phyloP scores from a whole-genome alignment of 2,329 filamentous ascomycete genomes.

The Diaporthe velutina region DNA sequence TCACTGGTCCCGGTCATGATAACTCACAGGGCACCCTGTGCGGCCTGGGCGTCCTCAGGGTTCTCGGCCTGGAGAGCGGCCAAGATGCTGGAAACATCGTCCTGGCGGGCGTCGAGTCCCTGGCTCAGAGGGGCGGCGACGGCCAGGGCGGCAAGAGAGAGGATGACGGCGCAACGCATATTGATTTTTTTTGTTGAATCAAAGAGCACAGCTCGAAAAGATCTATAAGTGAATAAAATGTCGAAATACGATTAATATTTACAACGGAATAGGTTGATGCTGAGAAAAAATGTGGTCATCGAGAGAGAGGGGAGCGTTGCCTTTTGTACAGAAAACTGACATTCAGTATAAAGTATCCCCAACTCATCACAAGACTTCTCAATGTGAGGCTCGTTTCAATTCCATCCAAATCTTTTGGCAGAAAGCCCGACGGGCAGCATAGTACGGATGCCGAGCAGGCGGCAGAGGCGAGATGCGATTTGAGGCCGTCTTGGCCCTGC shows the following conservation, averaged over 20 bases:
- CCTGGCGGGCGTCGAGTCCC: slow-evolving; percentile 27
- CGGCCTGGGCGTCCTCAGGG: slow-evolving; percentile 22
- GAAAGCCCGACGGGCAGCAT: slow-evolving; percentile 1
- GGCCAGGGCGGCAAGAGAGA: slow-evolving; percentile 29
- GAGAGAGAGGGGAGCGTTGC: not conserved
- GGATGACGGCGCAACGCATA: slow-evolving; percentile 35
- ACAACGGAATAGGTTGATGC: not conserved
- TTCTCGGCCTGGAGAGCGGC: slow-evolving; percentile 18
- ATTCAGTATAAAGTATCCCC: not conserved
- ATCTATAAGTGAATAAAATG: not conserved
- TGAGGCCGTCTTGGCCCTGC: slow-evolving; percentile 15
- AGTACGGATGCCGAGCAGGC: not conserved
- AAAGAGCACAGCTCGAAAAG: slow-evolving; percentile 35
- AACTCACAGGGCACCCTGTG: slow-evolving; percentile 7
- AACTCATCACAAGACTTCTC: not conserved
- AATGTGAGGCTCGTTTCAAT: not conserved
- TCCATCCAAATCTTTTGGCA: slow-evolving; percentile 3
- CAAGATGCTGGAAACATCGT: slow-evolving; percentile 26
- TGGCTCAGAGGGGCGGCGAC: slow-evolving; percentile 33
- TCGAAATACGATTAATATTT: slow-evolving; percentile 4
- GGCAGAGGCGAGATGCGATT: slow-evolving; percentile 26
- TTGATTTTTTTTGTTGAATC: not conserved
- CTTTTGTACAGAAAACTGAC: slow-evolving; percentile 11
- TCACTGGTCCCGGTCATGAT: too few relatives aligned
- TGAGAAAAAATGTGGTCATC: too few relatives aligned